phyloP scores from a whole-genome alignment of 495 filamentous ascomycete species.

The Aspergillus nanangensis region DNA sequence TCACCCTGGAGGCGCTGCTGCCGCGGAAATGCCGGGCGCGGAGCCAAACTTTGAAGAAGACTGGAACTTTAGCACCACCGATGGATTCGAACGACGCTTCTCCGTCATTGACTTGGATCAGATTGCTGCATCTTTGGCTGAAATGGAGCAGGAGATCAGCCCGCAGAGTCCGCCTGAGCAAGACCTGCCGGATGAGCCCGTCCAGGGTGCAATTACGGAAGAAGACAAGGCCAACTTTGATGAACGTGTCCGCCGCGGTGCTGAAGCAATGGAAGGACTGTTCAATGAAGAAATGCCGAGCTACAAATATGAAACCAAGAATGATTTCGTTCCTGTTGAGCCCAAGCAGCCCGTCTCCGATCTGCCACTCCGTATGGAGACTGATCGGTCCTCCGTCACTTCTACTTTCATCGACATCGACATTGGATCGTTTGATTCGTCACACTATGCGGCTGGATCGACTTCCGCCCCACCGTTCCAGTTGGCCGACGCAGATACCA shows the following conservation, averaged over 20 bases:
- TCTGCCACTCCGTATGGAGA: conserved; percentile 45
- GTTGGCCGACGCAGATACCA: conserved; percentile 46
- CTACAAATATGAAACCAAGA: conserved; percentile 46
- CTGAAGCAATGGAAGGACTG: conserved; percentile 42
- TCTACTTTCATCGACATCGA: conserved; percentile 47
- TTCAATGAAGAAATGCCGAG: conserved; percentile 44
- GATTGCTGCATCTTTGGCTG: conserved; percentile 38
- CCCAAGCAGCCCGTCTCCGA: conserved; percentile 33
- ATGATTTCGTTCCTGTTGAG: conserved; percentile 40
- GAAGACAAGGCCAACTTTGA: conserved; percentile 43
- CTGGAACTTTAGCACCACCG: conserved; percentile 91
- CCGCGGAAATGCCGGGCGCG: conserved; percentile 44
- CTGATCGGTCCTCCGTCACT: conserved; percentile 44
- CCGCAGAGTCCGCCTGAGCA: conserved; percentile 20
- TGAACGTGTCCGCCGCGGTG: conserved; percentile 45
- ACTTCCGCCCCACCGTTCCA: conserved; percentile 42
- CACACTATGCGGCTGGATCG: conserved; percentile 44
- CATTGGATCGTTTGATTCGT: conserved; percentile 43
- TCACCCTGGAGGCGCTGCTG: conserved; percentile 66
- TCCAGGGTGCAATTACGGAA: conserved; percentile 25
- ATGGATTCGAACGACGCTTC: conserved; percentile 67
- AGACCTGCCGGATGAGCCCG: conserved; percentile 19
- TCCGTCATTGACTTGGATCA: conserved; percentile 44
- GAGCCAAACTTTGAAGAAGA: conserved; percentile 55
- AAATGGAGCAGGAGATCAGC: conserved; percentile 31